Base-by-base conservation (phyloP, 768 basidiomycete species). In the Collybiopsis luxurians region DNA sequence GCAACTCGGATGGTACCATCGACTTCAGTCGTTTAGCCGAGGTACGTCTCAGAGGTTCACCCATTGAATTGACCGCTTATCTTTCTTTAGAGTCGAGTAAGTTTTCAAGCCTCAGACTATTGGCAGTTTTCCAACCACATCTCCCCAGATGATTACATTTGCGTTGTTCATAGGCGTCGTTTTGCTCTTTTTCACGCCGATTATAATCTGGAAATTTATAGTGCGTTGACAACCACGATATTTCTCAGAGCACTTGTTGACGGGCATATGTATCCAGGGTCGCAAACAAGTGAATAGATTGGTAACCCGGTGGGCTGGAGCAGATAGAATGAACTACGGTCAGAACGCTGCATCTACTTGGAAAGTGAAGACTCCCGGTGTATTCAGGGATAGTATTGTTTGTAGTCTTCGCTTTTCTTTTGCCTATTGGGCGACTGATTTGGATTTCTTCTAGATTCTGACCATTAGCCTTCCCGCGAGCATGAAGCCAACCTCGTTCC, bases 141-240 rank as follows among this genome's bases (percentile, higher is more conserved):
- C 31, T 53, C 71, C 75, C 13, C 74, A 77, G 23, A 63, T 69
- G 13, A 67, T 73, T 34, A 65, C 69, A 19, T 58, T 79, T 34
- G 74, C 61, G 5, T 63, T 75, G 24, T 72, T 69, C 23, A n/a
- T 81, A 45, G 79, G 65, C 15, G 63, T 72, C 19, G 58, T 74
- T 52, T 24, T 76, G 24, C 39, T 81, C 49, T 71, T 81, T 63
- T 64, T 70, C 44, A 39, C 67, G 2, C 82, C 82, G 5, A 63
- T 80, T 40, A 44, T 72, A 39, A 42, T 76, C 23, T 84, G 81
- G 80, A 84, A 84, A 60, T 71, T 63, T 31, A 58, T 71, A 54
- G 73, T 76, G 40, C 39, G 76, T 73, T n/a, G 28, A n/a, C n/a
- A n/a, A n/a, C n/a, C n/a, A n/a, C n/a, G n/a, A n/a, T n/a, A n/a